phyloP scores from a whole-genome alignment of 306 rosid species.

The Amphicarpaea edgeworthii region DNA sequence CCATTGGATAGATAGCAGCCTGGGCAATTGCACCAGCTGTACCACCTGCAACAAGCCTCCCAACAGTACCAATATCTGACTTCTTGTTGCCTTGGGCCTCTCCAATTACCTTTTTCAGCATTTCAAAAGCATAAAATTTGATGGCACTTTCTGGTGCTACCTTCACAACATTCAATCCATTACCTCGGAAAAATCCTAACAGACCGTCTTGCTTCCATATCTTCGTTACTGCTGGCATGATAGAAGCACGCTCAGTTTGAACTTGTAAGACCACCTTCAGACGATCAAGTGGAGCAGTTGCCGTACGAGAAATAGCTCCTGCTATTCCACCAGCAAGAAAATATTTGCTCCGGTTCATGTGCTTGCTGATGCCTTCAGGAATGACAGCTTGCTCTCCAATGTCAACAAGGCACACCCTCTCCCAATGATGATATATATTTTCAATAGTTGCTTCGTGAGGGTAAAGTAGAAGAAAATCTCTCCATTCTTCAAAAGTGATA shows the following conservation, averaged over 20 bases:
- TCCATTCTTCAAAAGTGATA: slow-evolving; percentile 68
- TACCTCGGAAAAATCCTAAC: slow-evolving; percentile 59
- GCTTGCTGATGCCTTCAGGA: slow-evolving; percentile 67
- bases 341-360: slow-evolving; percentile 46
- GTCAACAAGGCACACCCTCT: slow-evolving; percentile 61
- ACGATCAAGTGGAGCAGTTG: slow-evolving; percentile 67
- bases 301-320: slow-evolving; percentile 61
- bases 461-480: slow-evolving; percentile 67
- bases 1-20: slow-evolving; percentile 56
- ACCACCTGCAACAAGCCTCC: slow-evolving; percentile 60
- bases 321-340: slow-evolving; percentile 62
- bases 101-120: slow-evolving; percentile 51
- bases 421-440: slow-evolving; percentile 65
- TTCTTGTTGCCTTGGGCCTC: slow-evolving; percentile 41
- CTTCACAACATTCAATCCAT: slow-evolving; percentile 64
- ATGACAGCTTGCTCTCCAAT: slow-evolving; percentile 65
- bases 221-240: slow-evolving; percentile 52
- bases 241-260: slow-evolving; percentile 51
- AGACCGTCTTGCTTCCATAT: slow-evolving; percentile 58
- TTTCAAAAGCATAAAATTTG: slow-evolving; percentile 61
- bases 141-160: slow-evolving; percentile 63
- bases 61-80: slow-evolving; percentile 53
- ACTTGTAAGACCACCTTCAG: slow-evolving; percentile 61
- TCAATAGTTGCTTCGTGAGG: slow-evolving; percentile 66
- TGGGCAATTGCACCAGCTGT: slow-evolving; percentile 63